These are phyloP conservation scores for Rhizopus delemar DNA, from an alignment of 371 early-diverging fungal species.

Conservation along the genomic window DNA sequence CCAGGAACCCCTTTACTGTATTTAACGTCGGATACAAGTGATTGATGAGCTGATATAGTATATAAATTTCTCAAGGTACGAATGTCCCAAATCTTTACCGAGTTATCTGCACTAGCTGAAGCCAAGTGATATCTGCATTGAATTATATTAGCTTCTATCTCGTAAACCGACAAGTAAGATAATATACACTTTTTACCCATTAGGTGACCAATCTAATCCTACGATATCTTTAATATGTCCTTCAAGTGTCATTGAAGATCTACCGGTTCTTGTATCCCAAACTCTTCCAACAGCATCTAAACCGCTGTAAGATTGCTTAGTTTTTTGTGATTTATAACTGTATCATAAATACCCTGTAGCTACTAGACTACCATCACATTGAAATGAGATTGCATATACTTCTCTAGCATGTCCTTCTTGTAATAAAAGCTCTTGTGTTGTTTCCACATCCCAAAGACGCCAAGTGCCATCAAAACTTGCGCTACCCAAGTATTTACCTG, in stretches of 20 bases:
- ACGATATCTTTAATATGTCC: slow-evolving; percentile 92
- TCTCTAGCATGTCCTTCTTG: slow-evolving; percentile 95
- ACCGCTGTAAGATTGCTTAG: slow-evolving; percentile 55
- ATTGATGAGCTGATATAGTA: slow-evolving; percentile 91
- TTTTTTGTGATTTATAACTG: no score
- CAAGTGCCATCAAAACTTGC: slow-evolving; percentile 91
- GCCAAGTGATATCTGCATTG: slow-evolving; percentile 67
- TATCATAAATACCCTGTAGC: slow-evolving; percentile 73
- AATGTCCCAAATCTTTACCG: slow-evolving; percentile 90
- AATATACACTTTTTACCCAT: slow-evolving; percentile 57
- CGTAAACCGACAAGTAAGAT: neutral
- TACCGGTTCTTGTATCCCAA: slow-evolving; percentile 94
- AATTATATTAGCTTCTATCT: neutral
- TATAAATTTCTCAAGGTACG: slow-evolving; percentile 76
- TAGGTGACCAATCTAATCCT: slow-evolving; percentile 89
- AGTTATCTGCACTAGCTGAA: slow-evolving; percentile 81
- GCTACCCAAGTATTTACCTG: slow-evolving; percentile 84
- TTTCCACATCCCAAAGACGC: slow-evolving; percentile 93
- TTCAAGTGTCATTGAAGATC: slow-evolving; percentile 83
- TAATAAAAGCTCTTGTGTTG: slow-evolving; percentile 72
- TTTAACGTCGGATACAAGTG: slow-evolving; percentile 81
- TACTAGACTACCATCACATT: slow-evolving; percentile 87
- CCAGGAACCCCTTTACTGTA: slow-evolving; percentile 53
- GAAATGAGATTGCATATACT: slow-evolving; percentile 89
- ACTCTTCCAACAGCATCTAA: slow-evolving; percentile 88